These are phyloP conservation scores for Posidonia australis DNA, from an alignment of 106 monocot genomes.

Conservation along the genomic window DNA sequence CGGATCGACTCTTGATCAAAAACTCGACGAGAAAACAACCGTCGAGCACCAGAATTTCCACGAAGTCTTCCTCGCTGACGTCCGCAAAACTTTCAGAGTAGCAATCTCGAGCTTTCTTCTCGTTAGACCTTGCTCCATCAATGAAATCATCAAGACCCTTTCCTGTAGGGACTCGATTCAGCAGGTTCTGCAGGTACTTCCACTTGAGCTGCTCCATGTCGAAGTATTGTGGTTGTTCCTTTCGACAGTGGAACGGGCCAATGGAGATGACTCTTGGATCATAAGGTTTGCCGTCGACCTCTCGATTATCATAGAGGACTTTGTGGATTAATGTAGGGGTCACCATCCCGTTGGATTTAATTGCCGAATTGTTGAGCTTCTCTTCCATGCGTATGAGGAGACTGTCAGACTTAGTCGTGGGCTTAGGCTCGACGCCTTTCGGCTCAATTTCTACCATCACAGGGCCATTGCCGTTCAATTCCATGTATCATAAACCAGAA, in stretches of 20 bases:
- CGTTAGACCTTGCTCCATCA: neutral
- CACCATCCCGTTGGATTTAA: too few relatives aligned
- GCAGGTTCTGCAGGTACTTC: neutral
- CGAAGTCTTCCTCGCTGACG: neutral
- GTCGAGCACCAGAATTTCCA: conserved; percentile 20
- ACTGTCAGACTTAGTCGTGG: too few relatives aligned
- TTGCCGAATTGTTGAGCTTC: too few relatives aligned
- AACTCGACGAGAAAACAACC: conserved; percentile 20
- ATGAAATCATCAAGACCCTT: too few relatives aligned
- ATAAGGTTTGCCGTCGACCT: neutral
- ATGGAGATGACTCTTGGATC: conserved; percentile 14
- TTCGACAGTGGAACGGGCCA: conserved; percentile 7
- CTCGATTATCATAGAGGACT: neutral
- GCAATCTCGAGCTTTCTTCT: neutral
- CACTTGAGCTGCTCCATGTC: conserved; percentile 14
- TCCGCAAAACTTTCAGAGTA: neutral
- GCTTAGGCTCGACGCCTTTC: too few relatives aligned
- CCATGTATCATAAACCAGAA: too few relatives aligned
- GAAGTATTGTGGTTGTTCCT: neutral
- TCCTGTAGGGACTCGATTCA: neutral
- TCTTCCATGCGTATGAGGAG: too few relatives aligned
- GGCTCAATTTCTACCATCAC: too few relatives aligned
- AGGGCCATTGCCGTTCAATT: too few relatives aligned
- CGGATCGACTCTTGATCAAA: neutral
- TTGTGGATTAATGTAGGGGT: too few relatives aligned